These are phyloP conservation scores for Lachancea waltii DNA, from an alignment of 805 yeast species.

Conservation along the genomic window DNA sequence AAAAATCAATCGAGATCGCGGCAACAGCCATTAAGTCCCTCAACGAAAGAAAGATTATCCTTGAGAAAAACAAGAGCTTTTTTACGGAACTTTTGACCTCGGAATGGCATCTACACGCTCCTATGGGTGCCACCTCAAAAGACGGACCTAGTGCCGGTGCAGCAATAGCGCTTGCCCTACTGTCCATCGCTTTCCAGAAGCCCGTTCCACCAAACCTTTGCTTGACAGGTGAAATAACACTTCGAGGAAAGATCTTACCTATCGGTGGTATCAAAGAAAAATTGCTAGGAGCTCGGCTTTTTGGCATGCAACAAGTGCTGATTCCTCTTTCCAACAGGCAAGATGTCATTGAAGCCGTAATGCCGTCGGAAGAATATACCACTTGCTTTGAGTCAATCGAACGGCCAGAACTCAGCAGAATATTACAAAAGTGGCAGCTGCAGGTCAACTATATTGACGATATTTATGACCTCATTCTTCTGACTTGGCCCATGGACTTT, in stretches of 20 bases:
- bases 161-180: constrained; percentile 72
- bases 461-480: constrained; percentile 66
- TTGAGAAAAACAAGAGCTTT: constrained; percentile 29
- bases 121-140: constrained; percentile 59
- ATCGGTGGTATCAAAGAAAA: constrained; percentile 81
- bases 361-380: constrained; percentile 19
- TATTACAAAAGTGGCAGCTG: constrained; percentile 49
- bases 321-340: constrained; percentile 65
- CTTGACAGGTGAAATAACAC: constrained; percentile 83
- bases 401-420: constrained; percentile 15
- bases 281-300: constrained; percentile 69
- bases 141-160: constrained; percentile 51
- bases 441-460: constrained; percentile 61
- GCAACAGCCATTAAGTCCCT: constrained; percentile 63
- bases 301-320: constrained; percentile 55
- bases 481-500: constrained; percentile 51
- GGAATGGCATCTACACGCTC: constrained; percentile 65
- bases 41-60: constrained; percentile 32
- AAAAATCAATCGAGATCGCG: constrained; percentile 78
- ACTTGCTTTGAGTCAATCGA: not conserved
- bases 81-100: constrained; percentile 43
- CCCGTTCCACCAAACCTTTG: constrained; percentile 51
- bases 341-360: constrained; percentile 59
- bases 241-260: constrained; percentile 70
- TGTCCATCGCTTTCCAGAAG: constrained; percentile 61